Base-by-base conservation (phyloP, 1,284 basidiomycete species). In the Caloboletus firmus region DNA sequence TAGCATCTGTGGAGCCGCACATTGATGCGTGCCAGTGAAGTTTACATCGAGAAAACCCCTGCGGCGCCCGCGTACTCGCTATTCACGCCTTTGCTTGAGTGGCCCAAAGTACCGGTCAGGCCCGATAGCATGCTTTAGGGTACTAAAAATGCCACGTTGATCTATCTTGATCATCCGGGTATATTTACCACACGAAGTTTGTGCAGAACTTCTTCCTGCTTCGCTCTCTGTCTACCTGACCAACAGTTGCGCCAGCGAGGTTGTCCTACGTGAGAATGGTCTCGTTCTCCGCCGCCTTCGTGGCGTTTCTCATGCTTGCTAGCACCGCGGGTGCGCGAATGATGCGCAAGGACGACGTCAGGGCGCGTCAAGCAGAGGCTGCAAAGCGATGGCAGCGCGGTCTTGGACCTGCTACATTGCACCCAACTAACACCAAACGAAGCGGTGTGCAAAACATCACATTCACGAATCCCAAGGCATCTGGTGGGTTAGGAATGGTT, bases 401-500 rank as follows among this genome's bases (percentile, higher is more conserved):
- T 49, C 55, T 62, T 32, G 58, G 65, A 17, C 63, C 61, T 53
- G 56, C 62, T 1, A 11, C 11, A 22, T 37, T 26, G 3, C 34
- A n/a, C 57, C 11, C 54, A 26, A 20, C 34, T 53, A 36, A 54
- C 18, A 13, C 20, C 18, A 57, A 56, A 46, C 57, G 45, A 43
- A 45, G 47, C 8, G 59, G 54, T 5, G 73, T 76, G 26, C 78
- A 85, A 69, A 88, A 87, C 59, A 86, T 90, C 62, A 88, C 85
- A 0, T 90, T 90, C 67, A 70, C 75, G 3, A 87, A 89, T 60
- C 84, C 85, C 4, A 78, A 74, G 52, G 87, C 87, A 15, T 81
- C 81, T 22, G 71, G 85, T 84, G 61, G 58, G 78, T 72, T 35
- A 5, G 28, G 32, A 4, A 8, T 15, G 41, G 28, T 8, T 11